These are phyloP conservation scores for Fusarium nisikadoi DNA, from an alignment of 2,329 filamentous ascomycete species.

Conservation along the genomic window DNA sequence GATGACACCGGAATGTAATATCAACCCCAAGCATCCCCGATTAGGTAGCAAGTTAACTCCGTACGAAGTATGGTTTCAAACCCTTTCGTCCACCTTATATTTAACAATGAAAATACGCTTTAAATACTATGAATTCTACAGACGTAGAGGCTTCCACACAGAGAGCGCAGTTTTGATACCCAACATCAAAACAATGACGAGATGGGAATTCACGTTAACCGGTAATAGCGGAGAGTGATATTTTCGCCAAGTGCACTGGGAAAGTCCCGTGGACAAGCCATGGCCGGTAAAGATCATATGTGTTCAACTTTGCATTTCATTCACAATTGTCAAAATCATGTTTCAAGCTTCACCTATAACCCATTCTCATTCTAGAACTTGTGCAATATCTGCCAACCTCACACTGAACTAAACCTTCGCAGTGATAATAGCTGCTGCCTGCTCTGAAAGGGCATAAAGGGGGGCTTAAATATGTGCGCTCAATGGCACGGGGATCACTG, in stretches of 20 bases:
- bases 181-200: background rate
- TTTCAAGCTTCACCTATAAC: background rate
- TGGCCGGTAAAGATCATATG: background rate
- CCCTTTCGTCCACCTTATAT: too few relatives aligned
- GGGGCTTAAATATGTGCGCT: slow-evolving; percentile 47
- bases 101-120: too few relatives aligned
- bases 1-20: too few relatives aligned
- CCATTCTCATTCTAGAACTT: background rate
- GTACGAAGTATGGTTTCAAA: too few relatives aligned
- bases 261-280: background rate
- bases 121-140: too few relatives aligned
- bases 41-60: too few relatives aligned
- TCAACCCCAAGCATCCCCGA: too few relatives aligned
- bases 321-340: background rate
- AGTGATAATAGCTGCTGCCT: slow-evolving; percentile 45
- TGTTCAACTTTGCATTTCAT: background rate
- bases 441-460: slow-evolving; percentile 50
- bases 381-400: fast-evolving
- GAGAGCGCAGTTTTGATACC: background rate
- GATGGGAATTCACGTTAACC: background rate
- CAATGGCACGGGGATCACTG: slow-evolving; percentile 47
- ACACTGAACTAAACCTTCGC: background rate
- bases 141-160: too few relatives aligned
- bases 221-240: background rate
- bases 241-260: background rate